Evolutionary conservation across 345 rosid species (phyloP).

Genomic region (Eucalyptus marginata): DNA sequence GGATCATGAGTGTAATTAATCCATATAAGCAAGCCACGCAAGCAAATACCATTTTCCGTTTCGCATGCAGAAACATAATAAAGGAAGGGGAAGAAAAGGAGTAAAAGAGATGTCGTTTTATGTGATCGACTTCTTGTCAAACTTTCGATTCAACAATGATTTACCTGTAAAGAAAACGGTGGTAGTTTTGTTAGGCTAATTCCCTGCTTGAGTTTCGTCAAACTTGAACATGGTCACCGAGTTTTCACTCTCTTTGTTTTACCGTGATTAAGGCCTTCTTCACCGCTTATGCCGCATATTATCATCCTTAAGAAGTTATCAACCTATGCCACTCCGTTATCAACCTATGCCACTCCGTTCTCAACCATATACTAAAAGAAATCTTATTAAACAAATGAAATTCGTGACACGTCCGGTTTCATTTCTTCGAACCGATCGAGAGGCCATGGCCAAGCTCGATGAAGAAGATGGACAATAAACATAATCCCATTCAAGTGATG

Average conservation of each 20-base stretch:
- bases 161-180: not conserved
- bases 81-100: too few relatives aligned
- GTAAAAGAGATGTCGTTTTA: not conserved
- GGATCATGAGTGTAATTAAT: not conserved
- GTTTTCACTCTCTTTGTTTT: not conserved
- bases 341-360: too few relatives aligned
- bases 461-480: too few relatives aligned
- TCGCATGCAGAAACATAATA: not conserved
- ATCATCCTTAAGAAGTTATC: too few relatives aligned
- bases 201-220: not conserved
- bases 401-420: not conserved
- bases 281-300: too few relatives aligned
- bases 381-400: not conserved
- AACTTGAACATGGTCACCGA: not conserved
- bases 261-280: too few relatives aligned
- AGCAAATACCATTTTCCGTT: not conserved
- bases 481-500: too few relatives aligned
- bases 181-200: not conserved
- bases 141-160: not conserved
- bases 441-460: not conserved
- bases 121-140: not conserved
- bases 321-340: too few relatives aligned
- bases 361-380: not conserved
- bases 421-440: not conserved
- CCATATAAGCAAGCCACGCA: not conserved